A percentile compares a stretch with the other conserved stretches of the same genome.
Conservation (phyloP, 177 flowering plant genomes). For the Vitis hybrid region DNA sequence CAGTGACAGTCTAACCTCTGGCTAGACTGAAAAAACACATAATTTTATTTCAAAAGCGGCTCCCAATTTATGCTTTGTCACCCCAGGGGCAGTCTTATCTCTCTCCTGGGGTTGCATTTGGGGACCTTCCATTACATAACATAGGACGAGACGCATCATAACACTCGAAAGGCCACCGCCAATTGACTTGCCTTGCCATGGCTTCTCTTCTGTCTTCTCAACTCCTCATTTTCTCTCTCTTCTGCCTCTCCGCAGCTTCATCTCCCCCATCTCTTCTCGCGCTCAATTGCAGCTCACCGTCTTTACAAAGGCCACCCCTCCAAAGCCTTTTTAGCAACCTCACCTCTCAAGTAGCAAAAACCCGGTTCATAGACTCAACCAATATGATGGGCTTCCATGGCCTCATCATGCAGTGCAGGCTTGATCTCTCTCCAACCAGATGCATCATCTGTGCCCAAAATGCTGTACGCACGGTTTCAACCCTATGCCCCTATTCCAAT, state of each 20-base stretch:
- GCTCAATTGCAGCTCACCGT: constrained; percentile 19
- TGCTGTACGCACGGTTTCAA: background rate
- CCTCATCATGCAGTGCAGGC: constrained; percentile 12
- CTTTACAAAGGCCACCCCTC: constrained; percentile 1
- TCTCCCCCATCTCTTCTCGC: constrained; percentile 13
- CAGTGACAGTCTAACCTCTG: too few relatives aligned
- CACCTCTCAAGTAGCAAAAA: background rate
- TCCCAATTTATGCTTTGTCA: too few relatives aligned
- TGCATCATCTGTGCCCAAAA: constrained; percentile 9
- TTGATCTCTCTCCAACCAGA: background rate
- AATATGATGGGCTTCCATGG: background rate
- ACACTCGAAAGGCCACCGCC: background rate
- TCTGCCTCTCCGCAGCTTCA: constrained; percentile 3
- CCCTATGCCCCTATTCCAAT: constrained; percentile 2
- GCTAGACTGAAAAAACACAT: too few relatives aligned
- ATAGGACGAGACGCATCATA: background rate
- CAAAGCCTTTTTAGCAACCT: constrained; percentile 4
- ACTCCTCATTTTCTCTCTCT: background rate
- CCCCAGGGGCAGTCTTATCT: too few relatives aligned
- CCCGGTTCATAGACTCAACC: constrained; percentile 5
- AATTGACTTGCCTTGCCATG: background rate
- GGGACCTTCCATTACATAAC: too few relatives aligned
- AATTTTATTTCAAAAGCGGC: too few relatives aligned
- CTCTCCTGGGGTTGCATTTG: too few relatives aligned
- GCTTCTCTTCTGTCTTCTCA: background rate